These are phyloP conservation scores for Moesziomyces globuligerus DNA, from an alignment of 1,284 basidiomycete genomes.

Conservation along the genomic window DNA sequence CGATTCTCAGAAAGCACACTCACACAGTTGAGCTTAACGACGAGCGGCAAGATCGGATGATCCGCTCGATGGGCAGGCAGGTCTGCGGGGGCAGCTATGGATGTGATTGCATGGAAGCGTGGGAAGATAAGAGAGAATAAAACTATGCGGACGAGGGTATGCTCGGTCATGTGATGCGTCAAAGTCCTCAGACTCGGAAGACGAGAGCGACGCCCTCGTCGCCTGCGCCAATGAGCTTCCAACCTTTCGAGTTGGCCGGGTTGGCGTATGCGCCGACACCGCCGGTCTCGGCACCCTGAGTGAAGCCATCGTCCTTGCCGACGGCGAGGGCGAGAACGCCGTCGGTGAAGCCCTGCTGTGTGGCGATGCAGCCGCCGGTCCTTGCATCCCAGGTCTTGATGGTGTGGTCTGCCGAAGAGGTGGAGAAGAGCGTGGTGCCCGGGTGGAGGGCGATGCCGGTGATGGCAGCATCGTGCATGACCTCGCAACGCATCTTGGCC, in stretches of 20 bases:
- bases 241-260: slow-evolving; percentile 49
- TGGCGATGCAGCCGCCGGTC: slow-evolving; percentile 79
- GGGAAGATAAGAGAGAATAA: background rate
- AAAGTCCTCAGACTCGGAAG: slow-evolving; percentile 50
- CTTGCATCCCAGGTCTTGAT: slow-evolving; percentile 93
- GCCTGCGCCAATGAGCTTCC: slow-evolving; percentile 65
- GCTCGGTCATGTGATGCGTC: slow-evolving; percentile 1
- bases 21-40: background rate
- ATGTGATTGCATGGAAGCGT: slow-evolving; percentile 3
- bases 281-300: slow-evolving; percentile 66
- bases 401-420: slow-evolving; percentile 78
- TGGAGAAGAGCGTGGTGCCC: slow-evolving; percentile 80
- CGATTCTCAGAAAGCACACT: background rate
- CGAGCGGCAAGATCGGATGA: slow-evolving; percentile 12
- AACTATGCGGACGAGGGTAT: slow-evolving; percentile 28
- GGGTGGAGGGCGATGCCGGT: slow-evolving; percentile 72
- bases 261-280: slow-evolving; percentile 61
- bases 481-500: slow-evolving; percentile 54
- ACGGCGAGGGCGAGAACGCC: slow-evolving; percentile 82
- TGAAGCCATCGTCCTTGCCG: slow-evolving; percentile 65
- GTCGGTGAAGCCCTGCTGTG: slow-evolving; percentile 85
- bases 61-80: background rate
- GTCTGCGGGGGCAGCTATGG: background rate
- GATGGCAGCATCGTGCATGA: slow-evolving; percentile 46
- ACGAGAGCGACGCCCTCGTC: slow-evolving; percentile 66